phyloP scores from a whole-genome alignment of 1,284 basidiomycete species.

The Boletus mariae region DNA sequence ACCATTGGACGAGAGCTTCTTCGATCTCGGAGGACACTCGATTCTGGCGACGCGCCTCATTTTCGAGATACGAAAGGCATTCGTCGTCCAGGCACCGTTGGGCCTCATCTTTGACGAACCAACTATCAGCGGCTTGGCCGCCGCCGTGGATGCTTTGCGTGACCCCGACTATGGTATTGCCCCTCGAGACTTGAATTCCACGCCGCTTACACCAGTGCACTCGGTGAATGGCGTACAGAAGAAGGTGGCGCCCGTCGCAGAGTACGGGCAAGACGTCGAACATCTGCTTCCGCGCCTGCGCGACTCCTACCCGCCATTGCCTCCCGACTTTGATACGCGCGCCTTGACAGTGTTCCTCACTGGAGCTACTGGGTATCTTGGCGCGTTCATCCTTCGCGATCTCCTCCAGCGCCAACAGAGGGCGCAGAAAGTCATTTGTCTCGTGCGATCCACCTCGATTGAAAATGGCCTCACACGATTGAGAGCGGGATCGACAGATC shows the following conservation, averaged over 20 bases:
- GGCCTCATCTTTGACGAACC: slow-evolving; percentile 93
- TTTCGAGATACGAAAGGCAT: slow-evolving; percentile 93
- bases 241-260: slow-evolving; percentile 33
- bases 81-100: slow-evolving; percentile 89
- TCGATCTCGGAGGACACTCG: slow-evolving; percentile 98
- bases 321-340: slow-evolving; percentile 50
- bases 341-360: slow-evolving; percentile 87
- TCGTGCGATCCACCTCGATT: slow-evolving; percentile 73
- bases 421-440: slow-evolving; percentile 87
- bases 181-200: slow-evolving; percentile 35
- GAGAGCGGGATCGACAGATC: slow-evolving; percentile 73
- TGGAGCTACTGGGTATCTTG: slow-evolving; percentile 96
- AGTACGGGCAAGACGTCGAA: slow-evolving; percentile 83
- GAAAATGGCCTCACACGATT: slow-evolving; percentile 72
- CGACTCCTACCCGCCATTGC: slow-evolving; percentile 55
- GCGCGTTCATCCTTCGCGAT: slow-evolving; percentile 88
- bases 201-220: slow-evolving; percentile 9
- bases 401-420: slow-evolving; percentile 61
- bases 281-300: slow-evolving; percentile 58
- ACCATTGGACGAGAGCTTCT: slow-evolving; percentile 93
- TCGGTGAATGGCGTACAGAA: slow-evolving; percentile 18
- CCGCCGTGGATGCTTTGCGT: slow-evolving; percentile 74
- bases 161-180: slow-evolving; percentile 81
- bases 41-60: slow-evolving; percentile 96
- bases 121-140: slow-evolving; percentile 79